phyloP scores from a whole-genome alignment of 2,329 filamentous ascomycete species.

The Fusarium poae region DNA sequence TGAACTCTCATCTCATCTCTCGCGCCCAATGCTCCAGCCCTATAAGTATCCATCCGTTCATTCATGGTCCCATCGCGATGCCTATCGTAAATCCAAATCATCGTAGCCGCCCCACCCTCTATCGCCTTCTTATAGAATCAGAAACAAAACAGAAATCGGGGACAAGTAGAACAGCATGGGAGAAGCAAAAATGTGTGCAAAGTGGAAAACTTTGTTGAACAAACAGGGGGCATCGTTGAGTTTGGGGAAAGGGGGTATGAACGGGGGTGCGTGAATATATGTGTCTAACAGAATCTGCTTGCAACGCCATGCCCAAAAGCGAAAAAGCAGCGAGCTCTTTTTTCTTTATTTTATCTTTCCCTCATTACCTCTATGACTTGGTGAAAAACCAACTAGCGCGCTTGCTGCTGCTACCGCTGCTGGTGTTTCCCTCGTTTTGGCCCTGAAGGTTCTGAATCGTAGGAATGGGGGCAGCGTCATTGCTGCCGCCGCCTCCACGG shows the following conservation, averaged over 20 bases:
- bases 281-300: constrained; percentile 43
- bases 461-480: constrained; percentile 61
- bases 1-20: constrained; percentile 21
- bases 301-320: constrained; percentile 48
- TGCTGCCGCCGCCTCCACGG: constrained; percentile 70
- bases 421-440: constrained; percentile 28
- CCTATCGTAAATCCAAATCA: constrained; percentile 51
- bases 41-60: constrained; percentile 38
- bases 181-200: constrained; percentile 28
- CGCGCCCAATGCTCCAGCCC: constrained; percentile 35
- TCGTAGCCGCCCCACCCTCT: constrained; percentile 46
- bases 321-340: constrained; percentile 45
- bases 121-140: constrained; percentile 45
- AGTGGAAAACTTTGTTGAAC: constrained; percentile 39
- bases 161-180: constrained; percentile 29
- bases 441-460: constrained; percentile 67
- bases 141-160: constrained; percentile 29
- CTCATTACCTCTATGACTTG: constrained; percentile 61
- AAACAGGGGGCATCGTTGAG: constrained; percentile 26
- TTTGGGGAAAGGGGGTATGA: constrained; percentile 37
- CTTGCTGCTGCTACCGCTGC: constrained; percentile 66
- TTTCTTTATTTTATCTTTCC: constrained; percentile 39
- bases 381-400: constrained; percentile 82
- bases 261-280: constrained; percentile 6
- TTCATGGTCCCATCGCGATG: constrained; percentile 42